Percentiles rank a stretch among this genome's conserved stretches.
Evolutionary conservation across 2,329 filamentous ascomycete species (phyloP).

Genomic region (Scedosporium dehoogii): DNA sequence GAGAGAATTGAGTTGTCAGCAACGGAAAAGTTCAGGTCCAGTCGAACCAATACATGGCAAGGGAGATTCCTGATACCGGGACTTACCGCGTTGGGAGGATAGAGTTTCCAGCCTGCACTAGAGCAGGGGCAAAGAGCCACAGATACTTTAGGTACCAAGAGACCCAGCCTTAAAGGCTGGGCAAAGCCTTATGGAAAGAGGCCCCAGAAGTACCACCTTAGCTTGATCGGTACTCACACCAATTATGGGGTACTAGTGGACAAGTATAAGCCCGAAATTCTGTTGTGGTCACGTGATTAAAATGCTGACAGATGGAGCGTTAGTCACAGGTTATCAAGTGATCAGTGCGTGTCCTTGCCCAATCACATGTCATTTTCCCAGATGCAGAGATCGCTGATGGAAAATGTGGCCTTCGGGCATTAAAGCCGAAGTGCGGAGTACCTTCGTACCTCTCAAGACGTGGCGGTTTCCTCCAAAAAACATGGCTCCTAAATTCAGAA

Average conservation of each 20-base stretch:
- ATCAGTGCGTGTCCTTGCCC: too few relatives aligned
- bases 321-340: too few relatives aligned
- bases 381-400: too few relatives aligned
- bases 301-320: neutral
- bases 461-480: too few relatives aligned
- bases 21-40: neutral
- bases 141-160: neutral
- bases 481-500: too few relatives aligned
- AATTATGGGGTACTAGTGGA: neutral
- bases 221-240: neutral
- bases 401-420: too few relatives aligned
- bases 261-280: neutral
- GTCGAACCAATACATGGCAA: neutral
- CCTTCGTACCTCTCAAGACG: too few relatives aligned
- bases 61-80: slow-evolving; percentile 3
- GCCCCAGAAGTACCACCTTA: neutral
- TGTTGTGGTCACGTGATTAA: neutral
- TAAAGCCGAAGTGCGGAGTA: too few relatives aligned
- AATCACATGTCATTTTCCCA: too few relatives aligned
- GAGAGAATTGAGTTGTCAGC: slow-evolving; percentile 4
- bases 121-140: neutral
- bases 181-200: neutral
- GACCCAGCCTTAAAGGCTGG: neutral
- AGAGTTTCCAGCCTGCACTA: neutral
- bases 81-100: slow-evolving; percentile 2